Percentiles rank a stretch among this genome's conserved stretches.
These are phyloP conservation scores for Botrytis paeoniae DNA, from an alignment of 2,329 filamentous ascomycete species.

Conservation along the genomic window DNA sequence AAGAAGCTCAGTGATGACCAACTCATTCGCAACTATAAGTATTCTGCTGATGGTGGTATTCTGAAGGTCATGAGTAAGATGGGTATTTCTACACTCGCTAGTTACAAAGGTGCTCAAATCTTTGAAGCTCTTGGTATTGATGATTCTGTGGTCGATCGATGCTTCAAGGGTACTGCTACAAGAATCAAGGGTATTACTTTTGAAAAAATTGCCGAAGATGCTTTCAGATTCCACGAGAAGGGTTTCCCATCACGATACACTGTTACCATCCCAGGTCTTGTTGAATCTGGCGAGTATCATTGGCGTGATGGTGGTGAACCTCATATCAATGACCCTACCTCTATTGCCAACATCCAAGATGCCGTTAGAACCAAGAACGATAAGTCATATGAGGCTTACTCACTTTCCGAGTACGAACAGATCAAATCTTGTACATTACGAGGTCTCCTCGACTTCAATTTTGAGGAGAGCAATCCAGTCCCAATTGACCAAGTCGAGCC, in stretches of 20 bases:
- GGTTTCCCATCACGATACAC: slow-evolving; percentile 83
- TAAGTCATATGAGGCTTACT: slow-evolving; percentile 97
- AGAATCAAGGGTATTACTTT: slow-evolving; percentile 94
- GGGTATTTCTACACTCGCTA: slow-evolving; percentile 95
- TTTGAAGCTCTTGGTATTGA: slow-evolving; percentile 95
- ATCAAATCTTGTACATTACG: slow-evolving; percentile 96
- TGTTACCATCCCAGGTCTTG: slow-evolving; percentile 71
- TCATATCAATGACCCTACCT: slow-evolving; percentile 91
- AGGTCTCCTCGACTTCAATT: slow-evolving; percentile 93
- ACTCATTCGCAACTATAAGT: slow-evolving; percentile 93
- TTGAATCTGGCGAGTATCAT: slow-evolving; percentile 95
- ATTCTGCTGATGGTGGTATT: slow-evolving; percentile 93
- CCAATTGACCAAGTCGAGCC: slow-evolving; percentile 96
- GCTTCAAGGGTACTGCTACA: slow-evolving; percentile 91
- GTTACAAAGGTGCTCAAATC: slow-evolving; percentile 97
- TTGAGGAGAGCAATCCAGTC: slow-evolving; percentile 78
- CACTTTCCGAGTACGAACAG: slow-evolving; percentile 86
- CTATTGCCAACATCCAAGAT: slow-evolving; percentile 96
- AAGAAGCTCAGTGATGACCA: slow-evolving; percentile 80
- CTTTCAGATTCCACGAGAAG: slow-evolving; percentile 90
- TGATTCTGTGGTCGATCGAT: slow-evolving; percentile 86
- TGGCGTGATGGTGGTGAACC: slow-evolving; percentile 96
- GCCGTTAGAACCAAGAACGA: slow-evolving; percentile 96
- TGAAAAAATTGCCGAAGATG: slow-evolving; percentile 88
- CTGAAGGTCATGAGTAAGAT: slow-evolving; percentile 99